Conservation (phyloP, 78 protist genomes). For the Dictyostelium citrinum region DNA sequence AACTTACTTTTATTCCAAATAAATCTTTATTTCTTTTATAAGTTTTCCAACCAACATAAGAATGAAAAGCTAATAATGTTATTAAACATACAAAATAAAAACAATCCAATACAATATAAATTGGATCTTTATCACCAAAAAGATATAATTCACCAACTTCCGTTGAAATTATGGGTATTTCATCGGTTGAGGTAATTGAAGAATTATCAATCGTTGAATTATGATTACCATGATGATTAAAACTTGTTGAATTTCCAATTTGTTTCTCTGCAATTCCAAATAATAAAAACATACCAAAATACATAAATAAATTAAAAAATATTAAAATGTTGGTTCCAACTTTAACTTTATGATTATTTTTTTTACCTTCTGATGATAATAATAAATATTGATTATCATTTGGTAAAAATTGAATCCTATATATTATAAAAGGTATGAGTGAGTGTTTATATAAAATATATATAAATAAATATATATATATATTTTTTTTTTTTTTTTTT, state of each 20-base stretch:
- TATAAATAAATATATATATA: too few relatives aligned
- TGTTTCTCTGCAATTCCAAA: slow-evolving; percentile 24
- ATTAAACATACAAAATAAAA: slow-evolving; percentile 17
- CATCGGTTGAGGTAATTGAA: neutral
- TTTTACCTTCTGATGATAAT: neutral
- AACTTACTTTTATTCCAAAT: slow-evolving; percentile 20
- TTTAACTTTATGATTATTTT: neutral
- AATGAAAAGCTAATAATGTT: neutral
- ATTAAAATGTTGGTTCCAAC: slow-evolving; percentile 27
- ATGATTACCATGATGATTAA: neutral
- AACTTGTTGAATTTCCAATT: slow-evolving; percentile 7
- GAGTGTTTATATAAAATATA: too few relatives aligned
- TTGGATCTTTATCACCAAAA: slow-evolving; percentile 1
- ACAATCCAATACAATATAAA: neutral
- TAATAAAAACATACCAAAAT: slow-evolving; percentile 22
- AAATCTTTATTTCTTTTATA: slow-evolving; percentile 8
- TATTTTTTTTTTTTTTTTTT: too few relatives aligned
- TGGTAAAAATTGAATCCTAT: slow-evolving; percentile 37
- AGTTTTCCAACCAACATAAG: slow-evolving; percentile 25
- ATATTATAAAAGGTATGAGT: too few relatives aligned
- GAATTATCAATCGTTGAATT: neutral
- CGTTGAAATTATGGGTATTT: neutral
- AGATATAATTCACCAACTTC: neutral
- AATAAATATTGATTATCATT: slow-evolving; percentile 12
- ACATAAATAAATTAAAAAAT: neutral